These are phyloP conservation scores for Paulownia fortunei DNA, from an alignment of 257 asterid species.

Conservation along the genomic window DNA sequence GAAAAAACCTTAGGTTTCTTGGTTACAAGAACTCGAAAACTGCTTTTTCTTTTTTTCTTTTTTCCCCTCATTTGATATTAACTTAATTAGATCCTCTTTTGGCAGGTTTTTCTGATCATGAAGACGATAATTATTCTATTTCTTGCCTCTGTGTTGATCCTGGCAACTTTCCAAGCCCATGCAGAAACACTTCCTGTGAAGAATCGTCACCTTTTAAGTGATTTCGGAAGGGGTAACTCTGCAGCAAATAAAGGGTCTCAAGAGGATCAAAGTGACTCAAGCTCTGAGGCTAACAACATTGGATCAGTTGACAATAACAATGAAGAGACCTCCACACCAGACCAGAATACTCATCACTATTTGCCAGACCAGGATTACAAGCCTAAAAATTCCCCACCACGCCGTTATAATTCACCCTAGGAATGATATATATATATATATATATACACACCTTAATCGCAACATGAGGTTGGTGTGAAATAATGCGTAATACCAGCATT, in stretches of 20 bases:
- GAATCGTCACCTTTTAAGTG: constrained; percentile 22
- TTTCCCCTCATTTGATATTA: neutral
- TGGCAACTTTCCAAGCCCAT: constrained; percentile 21
- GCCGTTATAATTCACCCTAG: no score
- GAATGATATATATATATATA: neutral
- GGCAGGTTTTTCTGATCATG: constrained; percentile 28
- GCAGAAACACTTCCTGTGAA: neutral
- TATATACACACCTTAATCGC: neutral
- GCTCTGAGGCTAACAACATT: neutral
- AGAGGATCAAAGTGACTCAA: neutral
- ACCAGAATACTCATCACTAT: constrained; percentile 31
- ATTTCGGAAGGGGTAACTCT: neutral
- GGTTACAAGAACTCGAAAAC: no score
- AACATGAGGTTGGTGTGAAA: neutral
- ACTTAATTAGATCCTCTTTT: neutral
- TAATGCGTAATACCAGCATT: neutral
- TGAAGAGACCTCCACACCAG: neutral
- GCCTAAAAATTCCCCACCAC: neutral
- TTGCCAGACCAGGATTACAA: constrained; percentile 31
- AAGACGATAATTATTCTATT: constrained; percentile 22
- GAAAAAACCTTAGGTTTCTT: no score
- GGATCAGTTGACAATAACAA: neutral
- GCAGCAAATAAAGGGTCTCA: constrained; percentile 1
- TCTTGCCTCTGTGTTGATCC: constrained; percentile 24
- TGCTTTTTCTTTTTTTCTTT: no score